Percentiles rank a stretch among this genome's conserved stretches.
phyloP scores from a whole-genome alignment of 257 asterid species.

The Petrea volubilis region DNA sequence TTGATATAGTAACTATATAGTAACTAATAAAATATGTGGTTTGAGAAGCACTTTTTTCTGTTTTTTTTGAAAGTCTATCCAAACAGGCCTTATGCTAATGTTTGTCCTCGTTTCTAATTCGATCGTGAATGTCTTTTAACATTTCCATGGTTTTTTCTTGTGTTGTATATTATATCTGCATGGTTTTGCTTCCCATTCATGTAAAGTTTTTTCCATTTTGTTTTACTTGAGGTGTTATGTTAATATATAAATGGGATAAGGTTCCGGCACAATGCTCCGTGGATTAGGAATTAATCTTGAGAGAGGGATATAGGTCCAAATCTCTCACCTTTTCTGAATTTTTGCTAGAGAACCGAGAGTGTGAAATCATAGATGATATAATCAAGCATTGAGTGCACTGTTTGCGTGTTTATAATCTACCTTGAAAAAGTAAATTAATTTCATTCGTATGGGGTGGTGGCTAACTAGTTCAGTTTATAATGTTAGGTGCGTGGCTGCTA shows the following conservation, averaged over 20 bases:
- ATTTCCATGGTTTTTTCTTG: neutral
- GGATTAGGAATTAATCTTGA: neutral
- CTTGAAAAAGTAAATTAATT: neutral
- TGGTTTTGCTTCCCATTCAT: neutral
- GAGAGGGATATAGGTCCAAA: neutral
- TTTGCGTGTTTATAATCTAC: neutral
- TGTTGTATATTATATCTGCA: neutral
- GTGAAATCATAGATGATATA: neutral
- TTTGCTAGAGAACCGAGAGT: neutral
- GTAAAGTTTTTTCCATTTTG: neutral
- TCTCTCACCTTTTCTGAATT: neutral
- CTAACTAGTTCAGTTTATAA: conserved; percentile 4
- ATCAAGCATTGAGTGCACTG: neutral
- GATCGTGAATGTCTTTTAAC: neutral
- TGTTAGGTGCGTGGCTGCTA: conserved; percentile 69
- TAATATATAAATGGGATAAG: too few species aligned
- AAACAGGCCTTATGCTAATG: neutral
- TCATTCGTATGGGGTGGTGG: conserved; percentile 5
- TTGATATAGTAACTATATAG: too few species aligned
- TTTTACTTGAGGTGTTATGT: too few species aligned
- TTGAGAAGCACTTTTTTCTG: too few species aligned
- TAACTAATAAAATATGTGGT: too few species aligned
- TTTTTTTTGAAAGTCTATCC: too few species aligned
- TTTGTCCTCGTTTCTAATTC: neutral
- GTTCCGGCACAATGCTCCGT: too few species aligned